Evolutionary conservation across 495 filamentous ascomycete species (phyloP).

Genomic region (Aspergillus bridgeri): DNA sequence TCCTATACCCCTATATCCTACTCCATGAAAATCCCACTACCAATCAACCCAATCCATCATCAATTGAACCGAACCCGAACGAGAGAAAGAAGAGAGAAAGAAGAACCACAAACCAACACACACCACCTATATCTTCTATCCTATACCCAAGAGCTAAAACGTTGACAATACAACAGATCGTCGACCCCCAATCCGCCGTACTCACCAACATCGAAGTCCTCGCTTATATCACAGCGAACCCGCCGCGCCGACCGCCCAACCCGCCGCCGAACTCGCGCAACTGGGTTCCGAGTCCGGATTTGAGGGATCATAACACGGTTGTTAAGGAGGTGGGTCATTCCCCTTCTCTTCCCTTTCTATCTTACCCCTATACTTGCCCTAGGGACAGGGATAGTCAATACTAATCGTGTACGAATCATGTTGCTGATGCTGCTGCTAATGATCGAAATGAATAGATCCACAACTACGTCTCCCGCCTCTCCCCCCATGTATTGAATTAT

Average conservation of each 20-base stretch:
- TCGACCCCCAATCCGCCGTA: slow-evolving; percentile 59
- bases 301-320: slow-evolving; percentile 48
- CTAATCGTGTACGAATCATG: background rate
- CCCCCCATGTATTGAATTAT: slow-evolving; percentile 37
- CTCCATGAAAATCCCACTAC: no score
- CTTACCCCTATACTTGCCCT: background rate
- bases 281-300: slow-evolving; percentile 43
- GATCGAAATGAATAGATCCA: slow-evolving; percentile 43
- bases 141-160: no score
- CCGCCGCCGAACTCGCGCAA: slow-evolving; percentile 37
- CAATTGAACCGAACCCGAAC: no score
- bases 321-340: slow-evolving; percentile 42
- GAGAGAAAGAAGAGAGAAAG: no score
- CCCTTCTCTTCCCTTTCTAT: background rate
- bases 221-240: slow-evolving; percentile 50
- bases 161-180: slow-evolving; percentile 38
- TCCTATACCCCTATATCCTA: no score
- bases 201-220: slow-evolving; percentile 67
- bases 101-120: no score
- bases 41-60: no score
- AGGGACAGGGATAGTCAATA: background rate
- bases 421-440: no score
- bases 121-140: no score
- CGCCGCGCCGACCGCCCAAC: slow-evolving; percentile 41
- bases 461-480: slow-evolving; percentile 41